Evolutionary conservation across 2,329 filamentous ascomycete species (phyloP).

Genomic region (Hypoxylon sp.): DNA sequence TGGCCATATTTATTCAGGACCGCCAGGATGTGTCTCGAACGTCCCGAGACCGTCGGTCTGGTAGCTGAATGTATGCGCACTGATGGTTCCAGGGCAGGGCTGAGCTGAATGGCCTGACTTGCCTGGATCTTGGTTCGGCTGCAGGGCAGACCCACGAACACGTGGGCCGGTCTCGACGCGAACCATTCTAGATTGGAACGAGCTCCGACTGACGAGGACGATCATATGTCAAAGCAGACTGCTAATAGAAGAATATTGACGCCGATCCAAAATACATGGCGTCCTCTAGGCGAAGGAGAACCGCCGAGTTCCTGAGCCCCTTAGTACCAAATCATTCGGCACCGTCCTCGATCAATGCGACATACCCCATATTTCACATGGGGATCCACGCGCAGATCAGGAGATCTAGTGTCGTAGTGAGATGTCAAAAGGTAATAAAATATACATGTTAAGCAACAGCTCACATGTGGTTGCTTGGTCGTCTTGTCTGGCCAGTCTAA

Average conservation of each 20-base stretch:
- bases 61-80: constrained; percentile 16
- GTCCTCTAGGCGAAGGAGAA: constrained; percentile 15
- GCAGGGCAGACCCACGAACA: constrained; percentile 20
- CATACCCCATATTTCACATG: constrained; percentile 30
- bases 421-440: constrained; percentile 13
- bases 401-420: constrained; percentile 12
- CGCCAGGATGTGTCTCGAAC: neutral
- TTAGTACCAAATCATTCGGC: constrained; percentile 18
- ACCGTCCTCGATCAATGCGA: constrained; percentile 21
- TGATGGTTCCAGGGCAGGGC: constrained; percentile 19
- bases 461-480: neutral
- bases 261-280: neutral
- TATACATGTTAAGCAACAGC: neutral
- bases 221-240: constrained; percentile 1
- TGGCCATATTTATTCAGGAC: constrained; percentile 4
- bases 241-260: neutral
- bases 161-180: constrained; percentile 6
- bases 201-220: neutral
- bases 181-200: constrained; percentile 15
- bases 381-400: constrained; percentile 17
- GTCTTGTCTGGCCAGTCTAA: neutral
- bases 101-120: constrained; percentile 25
- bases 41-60: neutral
- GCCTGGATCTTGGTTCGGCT: constrained; percentile 27
- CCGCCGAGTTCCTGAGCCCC: constrained; percentile 7